These are phyloP conservation scores for Cutaneotrichosporon sp. DNA, from an alignment of 1,284 basidiomycete genomes.

Conservation along the genomic window DNA sequence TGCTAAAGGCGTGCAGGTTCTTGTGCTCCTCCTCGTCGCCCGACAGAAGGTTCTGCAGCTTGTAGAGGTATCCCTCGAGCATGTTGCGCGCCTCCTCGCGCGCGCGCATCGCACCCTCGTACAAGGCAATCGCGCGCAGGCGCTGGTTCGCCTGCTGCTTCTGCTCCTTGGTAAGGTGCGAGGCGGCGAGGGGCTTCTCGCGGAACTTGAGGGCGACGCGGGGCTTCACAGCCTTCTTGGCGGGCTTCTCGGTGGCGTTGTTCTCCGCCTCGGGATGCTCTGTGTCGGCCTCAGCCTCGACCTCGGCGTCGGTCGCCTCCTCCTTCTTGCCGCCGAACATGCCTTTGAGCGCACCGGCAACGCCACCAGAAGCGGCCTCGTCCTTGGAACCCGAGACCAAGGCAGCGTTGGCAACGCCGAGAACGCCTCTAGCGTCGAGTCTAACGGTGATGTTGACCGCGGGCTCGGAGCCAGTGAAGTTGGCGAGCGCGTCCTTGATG, in stretches of 20 bases:
- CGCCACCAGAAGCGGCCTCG: slow-evolving; percentile 62
- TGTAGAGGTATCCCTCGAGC: slow-evolving; percentile 90
- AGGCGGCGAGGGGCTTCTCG: slow-evolving; percentile 63
- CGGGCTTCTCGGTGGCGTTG: slow-evolving; percentile 22
- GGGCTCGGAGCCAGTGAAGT: slow-evolving; percentile 47
- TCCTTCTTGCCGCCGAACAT: slow-evolving; percentile 69
- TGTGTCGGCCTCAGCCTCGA: slow-evolving; percentile 54
- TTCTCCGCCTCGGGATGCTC: slow-evolving; percentile 8
- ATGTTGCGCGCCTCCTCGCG: slow-evolving; percentile 89
- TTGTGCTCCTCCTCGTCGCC: slow-evolving; percentile 62
- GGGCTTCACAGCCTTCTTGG: slow-evolving; percentile 27
- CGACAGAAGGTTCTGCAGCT: slow-evolving; percentile 78
- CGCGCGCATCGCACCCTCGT: slow-evolving; percentile 73
- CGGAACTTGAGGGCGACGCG: slow-evolving; percentile 62
- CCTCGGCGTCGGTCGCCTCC: slow-evolving; percentile 45
- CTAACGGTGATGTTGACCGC: slow-evolving; percentile 76
- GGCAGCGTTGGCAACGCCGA: slow-evolving; percentile 70
- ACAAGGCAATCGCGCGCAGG: slow-evolving; percentile 72
- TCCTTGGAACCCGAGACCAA: slow-evolving; percentile 60
- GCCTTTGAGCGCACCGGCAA: slow-evolving; percentile 75
- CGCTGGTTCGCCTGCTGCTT: slow-evolving; percentile 71
- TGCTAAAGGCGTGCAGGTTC: slow-evolving; percentile 78
- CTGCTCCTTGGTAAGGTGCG: slow-evolving; percentile 70
- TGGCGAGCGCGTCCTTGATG: slow-evolving; percentile 38
- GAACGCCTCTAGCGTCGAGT: slow-evolving; percentile 79